phyloP scores from a whole-genome alignment of 192 early-diverging fungal genomes.

The Backusella sp. region DNA sequence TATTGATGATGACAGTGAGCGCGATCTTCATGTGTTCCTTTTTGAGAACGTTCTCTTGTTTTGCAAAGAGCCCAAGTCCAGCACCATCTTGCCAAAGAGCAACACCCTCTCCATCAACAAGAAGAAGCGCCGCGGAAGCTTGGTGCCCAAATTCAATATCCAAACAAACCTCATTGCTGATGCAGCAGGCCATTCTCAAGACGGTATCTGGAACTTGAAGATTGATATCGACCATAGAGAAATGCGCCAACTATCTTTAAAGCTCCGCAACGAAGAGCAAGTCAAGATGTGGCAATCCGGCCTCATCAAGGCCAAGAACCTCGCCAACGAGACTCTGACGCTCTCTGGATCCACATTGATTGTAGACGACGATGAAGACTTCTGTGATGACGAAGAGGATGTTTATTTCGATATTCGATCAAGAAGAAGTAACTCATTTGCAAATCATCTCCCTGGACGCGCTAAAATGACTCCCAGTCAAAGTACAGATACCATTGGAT shows the following conservation, averaged over 20 bases:
- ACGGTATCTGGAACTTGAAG: slow-evolving; percentile 60
- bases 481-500: not conserved
- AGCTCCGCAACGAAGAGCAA: slow-evolving; percentile 88
- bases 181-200: slow-evolving; percentile 12
- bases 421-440: slow-evolving; percentile 15
- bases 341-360: slow-evolving; percentile 1
- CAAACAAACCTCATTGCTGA: not conserved
- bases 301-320: slow-evolving; percentile 60
- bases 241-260: slow-evolving; percentile 63
- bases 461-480: not conserved
- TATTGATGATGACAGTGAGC: slow-evolving; percentile 63
- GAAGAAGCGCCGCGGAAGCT: slow-evolving; percentile 43
- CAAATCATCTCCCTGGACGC: not conserved
- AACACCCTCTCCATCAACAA: slow-evolving; percentile 41
- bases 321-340: slow-evolving; percentile 28
- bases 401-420: not conserved
- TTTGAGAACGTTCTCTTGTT: slow-evolving; percentile 92
- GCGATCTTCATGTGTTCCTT: slow-evolving; percentile 82
- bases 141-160: slow-evolving; percentile 65
- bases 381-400: slow-evolving; percentile 20
- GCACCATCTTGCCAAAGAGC: slow-evolving; percentile 24
- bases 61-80: slow-evolving; percentile 80
- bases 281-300: slow-evolving; percentile 80
- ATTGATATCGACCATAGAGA: slow-evolving; percentile 61
- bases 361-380: slow-evolving; percentile 31